Evolutionary conservation across 305 asterid genomes (phyloP).

Genomic region (Stenogyne calaminthoides): DNA sequence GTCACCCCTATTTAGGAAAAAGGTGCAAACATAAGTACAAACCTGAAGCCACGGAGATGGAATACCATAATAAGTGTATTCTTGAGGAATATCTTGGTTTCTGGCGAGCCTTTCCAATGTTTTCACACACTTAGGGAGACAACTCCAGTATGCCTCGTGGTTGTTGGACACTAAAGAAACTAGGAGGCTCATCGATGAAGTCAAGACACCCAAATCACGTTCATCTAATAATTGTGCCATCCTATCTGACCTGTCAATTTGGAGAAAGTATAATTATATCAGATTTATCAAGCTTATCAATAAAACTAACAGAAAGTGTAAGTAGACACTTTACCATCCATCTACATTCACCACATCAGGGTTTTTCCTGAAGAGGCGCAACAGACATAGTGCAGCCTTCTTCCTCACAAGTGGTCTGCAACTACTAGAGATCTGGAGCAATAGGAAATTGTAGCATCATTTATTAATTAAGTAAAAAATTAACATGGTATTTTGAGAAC

Average conservation of each 20-base stretch:
- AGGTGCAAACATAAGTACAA: constrained; percentile 38
- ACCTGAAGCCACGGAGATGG: constrained; percentile 99
- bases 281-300: background rate
- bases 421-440: constrained; percentile 89
- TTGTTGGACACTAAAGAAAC: constrained; percentile 94
- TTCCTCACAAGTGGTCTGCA: constrained; percentile 99
- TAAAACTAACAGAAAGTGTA: constrained; percentile 23
- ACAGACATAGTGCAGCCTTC: constrained; percentile 97
- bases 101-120: constrained; percentile 91
- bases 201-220: constrained; percentile 97
- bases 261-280: constrained; percentile 21
- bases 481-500: constrained; percentile 32
- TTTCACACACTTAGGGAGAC: constrained; percentile 96
- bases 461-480: background rate
- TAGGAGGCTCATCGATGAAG: constrained; percentile 96
- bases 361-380: constrained; percentile 91
- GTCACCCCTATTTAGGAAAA: constrained; percentile 16
- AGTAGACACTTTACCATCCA: constrained; percentile 72
- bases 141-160: constrained; percentile 96
- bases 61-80: constrained; percentile 97
- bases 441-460: constrained; percentile 40
- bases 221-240: constrained; percentile 98
- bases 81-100: constrained; percentile 98
- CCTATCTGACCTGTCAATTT: constrained; percentile 85
- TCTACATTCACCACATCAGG: constrained; percentile 99